phyloP scores from a whole-genome alignment of 2,329 filamentous ascomycete species.

The Sphaerulina vaccinii region DNA sequence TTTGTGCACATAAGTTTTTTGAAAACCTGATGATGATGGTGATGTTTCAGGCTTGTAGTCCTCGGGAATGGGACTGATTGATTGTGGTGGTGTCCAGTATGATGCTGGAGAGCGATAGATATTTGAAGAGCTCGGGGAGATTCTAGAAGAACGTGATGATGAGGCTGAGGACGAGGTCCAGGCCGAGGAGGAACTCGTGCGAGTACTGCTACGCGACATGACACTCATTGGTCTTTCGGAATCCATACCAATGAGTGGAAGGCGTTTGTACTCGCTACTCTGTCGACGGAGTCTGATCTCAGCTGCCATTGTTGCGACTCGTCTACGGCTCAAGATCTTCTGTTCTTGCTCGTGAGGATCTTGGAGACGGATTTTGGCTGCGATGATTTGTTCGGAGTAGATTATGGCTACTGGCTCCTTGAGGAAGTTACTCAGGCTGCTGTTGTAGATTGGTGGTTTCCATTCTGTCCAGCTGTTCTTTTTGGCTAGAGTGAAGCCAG shows the following conservation, averaged over 20 bases:
- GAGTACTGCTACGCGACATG: slow-evolving; percentile 25
- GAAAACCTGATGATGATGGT: neutral
- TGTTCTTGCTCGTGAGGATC: slow-evolving; percentile 28
- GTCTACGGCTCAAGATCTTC: slow-evolving; percentile 30
- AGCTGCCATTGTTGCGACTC: slow-evolving; percentile 44
- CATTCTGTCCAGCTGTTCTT: slow-evolving; percentile 58
- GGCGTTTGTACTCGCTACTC: slow-evolving; percentile 38
- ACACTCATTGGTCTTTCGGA: slow-evolving; percentile 40
- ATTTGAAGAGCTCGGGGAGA: neutral
- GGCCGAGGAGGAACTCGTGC: neutral
- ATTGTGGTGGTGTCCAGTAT: slow-evolving; percentile 17
- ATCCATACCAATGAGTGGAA: slow-evolving; percentile 40
- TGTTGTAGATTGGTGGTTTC: slow-evolving; percentile 47
- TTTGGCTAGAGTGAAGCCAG: slow-evolving; percentile 54
- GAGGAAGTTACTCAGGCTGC: slow-evolving; percentile 57
- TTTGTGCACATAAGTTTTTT: neutral
- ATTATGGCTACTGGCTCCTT: slow-evolving; percentile 60
- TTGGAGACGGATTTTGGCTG: slow-evolving; percentile 30
- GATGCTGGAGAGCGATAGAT: neutral
- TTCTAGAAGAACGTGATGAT: neutral
- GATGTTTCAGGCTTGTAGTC: slow-evolving; percentile 3
- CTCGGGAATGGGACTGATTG: slow-evolving; percentile 34
- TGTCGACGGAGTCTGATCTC: slow-evolving; percentile 43
- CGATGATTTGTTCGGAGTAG: slow-evolving; percentile 54
- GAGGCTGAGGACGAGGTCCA: neutral